These are phyloP conservation scores for Linnemannia schmuckeri DNA, from an alignment of 192 early-diverging fungal genomes.

Conservation along the genomic window DNA sequence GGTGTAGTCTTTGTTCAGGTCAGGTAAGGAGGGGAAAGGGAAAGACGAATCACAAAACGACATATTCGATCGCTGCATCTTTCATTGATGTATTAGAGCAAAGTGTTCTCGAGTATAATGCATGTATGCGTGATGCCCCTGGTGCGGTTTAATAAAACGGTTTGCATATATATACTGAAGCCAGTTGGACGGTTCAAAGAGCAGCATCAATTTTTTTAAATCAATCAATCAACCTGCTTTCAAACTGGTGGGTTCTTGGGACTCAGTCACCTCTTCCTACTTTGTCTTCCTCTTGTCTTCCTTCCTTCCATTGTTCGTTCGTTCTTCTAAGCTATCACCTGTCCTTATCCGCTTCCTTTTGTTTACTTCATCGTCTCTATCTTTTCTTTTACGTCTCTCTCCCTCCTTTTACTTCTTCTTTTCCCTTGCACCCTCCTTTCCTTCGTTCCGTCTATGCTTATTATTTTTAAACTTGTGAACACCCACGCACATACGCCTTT, in stretches of 20 bases:
- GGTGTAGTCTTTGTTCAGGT: too few relatives aligned
- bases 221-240: neutral
- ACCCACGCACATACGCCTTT: neutral
- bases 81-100: too few relatives aligned
- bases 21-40: too few relatives aligned
- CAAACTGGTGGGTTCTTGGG: neutral
- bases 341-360: neutral
- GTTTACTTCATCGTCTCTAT: conserved; percentile 3
- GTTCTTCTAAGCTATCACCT: neutral
- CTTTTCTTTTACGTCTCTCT: neutral
- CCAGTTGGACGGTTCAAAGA: too few relatives aligned
- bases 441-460: neutral
- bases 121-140: too few relatives aligned
- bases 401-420: neutral
- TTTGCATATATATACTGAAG: neutral
- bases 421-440: neutral
- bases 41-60: too few relatives aligned
- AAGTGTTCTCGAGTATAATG: too few relatives aligned
- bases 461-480: neutral
- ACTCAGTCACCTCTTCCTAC: neutral
- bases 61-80: too few relatives aligned
- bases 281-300: neutral
- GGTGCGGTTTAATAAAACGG: too few relatives aligned
- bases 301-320: neutral
- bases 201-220: neutral